A percentile compares a stretch with the other conserved stretches of the same genome.
Evolutionary conservation across 495 filamentous ascomycete genomes (phyloP).

Genomic region (Venustampulla echinocandica): DNA sequence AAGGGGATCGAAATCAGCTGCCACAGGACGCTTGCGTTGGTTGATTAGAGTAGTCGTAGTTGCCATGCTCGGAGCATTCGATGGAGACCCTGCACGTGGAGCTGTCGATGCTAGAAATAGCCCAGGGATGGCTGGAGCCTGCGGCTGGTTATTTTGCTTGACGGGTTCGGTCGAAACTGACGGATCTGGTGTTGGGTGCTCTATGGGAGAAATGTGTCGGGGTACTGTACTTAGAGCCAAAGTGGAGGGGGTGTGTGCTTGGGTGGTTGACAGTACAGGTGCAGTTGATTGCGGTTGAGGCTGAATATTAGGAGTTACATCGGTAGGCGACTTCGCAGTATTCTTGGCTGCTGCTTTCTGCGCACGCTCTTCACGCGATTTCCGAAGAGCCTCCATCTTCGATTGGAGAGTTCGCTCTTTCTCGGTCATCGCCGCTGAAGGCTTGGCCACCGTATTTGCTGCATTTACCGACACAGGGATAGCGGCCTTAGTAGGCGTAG

Average conservation of each 20-base stretch:
- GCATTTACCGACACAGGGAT: constrained; percentile 24
- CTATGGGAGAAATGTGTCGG: neutral
- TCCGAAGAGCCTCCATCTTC: constrained; percentile 29
- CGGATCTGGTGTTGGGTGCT: neutral
- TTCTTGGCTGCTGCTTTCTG: constrained; percentile 22
- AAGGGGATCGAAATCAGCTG: constrained; percentile 68
- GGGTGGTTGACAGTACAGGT: neutral
- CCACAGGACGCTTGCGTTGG: constrained; percentile 72
- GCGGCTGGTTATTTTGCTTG: constrained; percentile 2
- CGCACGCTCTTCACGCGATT: constrained; percentile 21
- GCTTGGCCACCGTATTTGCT: constrained; percentile 7
- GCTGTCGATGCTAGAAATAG: constrained; percentile 18
- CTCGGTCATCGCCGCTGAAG: constrained; percentile 15
- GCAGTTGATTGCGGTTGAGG: constrained; percentile 1
- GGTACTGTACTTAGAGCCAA: neutral
- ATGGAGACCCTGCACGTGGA: neutral
- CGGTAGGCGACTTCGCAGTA: neutral
- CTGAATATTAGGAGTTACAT: neutral
- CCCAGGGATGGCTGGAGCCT: constrained; percentile 19
- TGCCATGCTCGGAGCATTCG: neutral
- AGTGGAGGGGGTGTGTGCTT: neutral
- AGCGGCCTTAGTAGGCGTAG: constrained; percentile 19
- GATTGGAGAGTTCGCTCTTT: constrained; percentile 22
- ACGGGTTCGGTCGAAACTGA: neutral
- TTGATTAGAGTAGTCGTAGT: neutral